phyloP scores from a whole-genome alignment of 2,329 filamentous ascomycete genomes.

The Colletotrichum simmondsii region DNA sequence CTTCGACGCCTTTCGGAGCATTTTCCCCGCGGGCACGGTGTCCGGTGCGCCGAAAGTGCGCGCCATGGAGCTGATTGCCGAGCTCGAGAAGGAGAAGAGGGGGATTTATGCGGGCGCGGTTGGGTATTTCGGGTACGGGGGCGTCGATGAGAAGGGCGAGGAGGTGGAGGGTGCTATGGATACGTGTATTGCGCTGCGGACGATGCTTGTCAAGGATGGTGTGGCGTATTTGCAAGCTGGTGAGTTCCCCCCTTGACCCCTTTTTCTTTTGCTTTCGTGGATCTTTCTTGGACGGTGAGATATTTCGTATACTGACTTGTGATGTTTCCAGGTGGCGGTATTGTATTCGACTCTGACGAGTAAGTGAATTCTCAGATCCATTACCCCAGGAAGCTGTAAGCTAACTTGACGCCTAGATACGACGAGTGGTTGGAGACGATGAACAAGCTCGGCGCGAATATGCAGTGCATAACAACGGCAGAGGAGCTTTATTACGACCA shows the following conservation, averaged over 20 bases:
- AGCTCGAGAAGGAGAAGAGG: slow-evolving; percentile 92
- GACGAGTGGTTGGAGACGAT: slow-evolving; percentile 95
- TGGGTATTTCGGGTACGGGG: slow-evolving; percentile 93
- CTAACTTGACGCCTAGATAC: slow-evolving; percentile 53
- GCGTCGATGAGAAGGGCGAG: slow-evolving; percentile 71
- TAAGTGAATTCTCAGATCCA: neutral
- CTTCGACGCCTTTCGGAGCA: slow-evolving; percentile 95
- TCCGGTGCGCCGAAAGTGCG: slow-evolving; percentile 95
- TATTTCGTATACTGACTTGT: slow-evolving; percentile 1
- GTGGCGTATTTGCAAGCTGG: slow-evolving; percentile 90
- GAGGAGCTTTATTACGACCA: slow-evolving; percentile 70
- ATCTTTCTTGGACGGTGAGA: neutral
- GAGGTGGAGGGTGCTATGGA: slow-evolving; percentile 89
- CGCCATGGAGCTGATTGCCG: slow-evolving; percentile 97
- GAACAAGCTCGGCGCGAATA: slow-evolving; percentile 94
- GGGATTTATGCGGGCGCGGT: slow-evolving; percentile 96
- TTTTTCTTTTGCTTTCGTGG: neutral
- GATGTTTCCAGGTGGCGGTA: slow-evolving; percentile 73
- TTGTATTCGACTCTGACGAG: slow-evolving; percentile 92
- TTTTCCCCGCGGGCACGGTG: slow-evolving; percentile 97
- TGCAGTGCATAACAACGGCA: slow-evolving; percentile 86
- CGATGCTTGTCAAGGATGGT: slow-evolving; percentile 93
- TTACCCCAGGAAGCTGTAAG: too few relatives aligned
- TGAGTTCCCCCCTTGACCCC: slow-evolving; percentile 43
- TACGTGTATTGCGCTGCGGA: slow-evolving; percentile 82